phyloP scores from a whole-genome alignment of 306 rosid species.

The Malus sieversii region DNA sequence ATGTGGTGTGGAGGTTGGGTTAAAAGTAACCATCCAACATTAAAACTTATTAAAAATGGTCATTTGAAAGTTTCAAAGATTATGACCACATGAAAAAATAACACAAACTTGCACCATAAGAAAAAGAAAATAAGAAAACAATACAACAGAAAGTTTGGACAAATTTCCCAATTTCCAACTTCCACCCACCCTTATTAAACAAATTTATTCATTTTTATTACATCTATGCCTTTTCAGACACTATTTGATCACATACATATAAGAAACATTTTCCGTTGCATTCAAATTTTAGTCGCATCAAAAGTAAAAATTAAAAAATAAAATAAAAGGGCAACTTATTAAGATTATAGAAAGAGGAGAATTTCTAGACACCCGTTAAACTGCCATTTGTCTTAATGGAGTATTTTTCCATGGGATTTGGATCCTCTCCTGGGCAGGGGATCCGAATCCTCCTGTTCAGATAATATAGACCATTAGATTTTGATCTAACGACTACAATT shows the following conservation, averaged over 20 bases:
- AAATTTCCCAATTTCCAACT: not conserved
- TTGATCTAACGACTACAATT: too few species aligned
- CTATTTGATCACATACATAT: too few species aligned
- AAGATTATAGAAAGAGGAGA: too few species aligned
- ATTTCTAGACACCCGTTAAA: too few species aligned
- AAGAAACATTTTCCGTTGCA: not conserved
- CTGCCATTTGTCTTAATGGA: too few species aligned
- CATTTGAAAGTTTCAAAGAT: not conserved
- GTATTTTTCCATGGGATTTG: too few species aligned
- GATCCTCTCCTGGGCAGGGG: too few species aligned
- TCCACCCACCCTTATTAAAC: not conserved
- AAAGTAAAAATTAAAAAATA: too few species aligned
- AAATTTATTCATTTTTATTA: not conserved
- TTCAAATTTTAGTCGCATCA: too few species aligned
- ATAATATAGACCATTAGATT: fast-evolving
- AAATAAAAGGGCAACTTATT: too few species aligned
- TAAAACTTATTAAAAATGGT: not conserved
- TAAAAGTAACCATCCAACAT: not conserved
- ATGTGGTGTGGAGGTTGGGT: not conserved
- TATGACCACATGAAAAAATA: not conserved
- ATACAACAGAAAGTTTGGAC: not conserved
- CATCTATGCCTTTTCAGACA: not conserved
- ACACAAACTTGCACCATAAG: not conserved
- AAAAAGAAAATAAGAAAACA: too few species aligned
- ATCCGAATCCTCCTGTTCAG: too few species aligned